Conservation (phyloP, 2,329 filamentous ascomycete species). For the Paramyrothecium sp. region DNA sequence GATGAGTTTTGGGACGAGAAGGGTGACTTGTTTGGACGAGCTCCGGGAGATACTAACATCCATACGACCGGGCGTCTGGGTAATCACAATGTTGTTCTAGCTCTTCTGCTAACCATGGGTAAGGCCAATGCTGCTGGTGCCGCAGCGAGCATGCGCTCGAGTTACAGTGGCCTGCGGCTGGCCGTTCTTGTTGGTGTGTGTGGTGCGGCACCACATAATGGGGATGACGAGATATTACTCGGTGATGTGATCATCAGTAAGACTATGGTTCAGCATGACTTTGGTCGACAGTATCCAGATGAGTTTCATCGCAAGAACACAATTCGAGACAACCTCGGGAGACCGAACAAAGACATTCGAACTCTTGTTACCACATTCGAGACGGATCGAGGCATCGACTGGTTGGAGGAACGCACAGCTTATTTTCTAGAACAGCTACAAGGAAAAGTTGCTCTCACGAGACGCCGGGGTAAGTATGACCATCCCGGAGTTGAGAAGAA, state of each 20-base stretch:
- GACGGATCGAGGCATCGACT: conserved; percentile 7
- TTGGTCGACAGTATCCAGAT: conserved; percentile 19
- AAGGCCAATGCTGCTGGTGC: conserved; percentile 23
- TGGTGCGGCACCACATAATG: conserved; percentile 27
- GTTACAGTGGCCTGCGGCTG: conserved; percentile 28
- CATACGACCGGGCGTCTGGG: conserved; percentile 21
- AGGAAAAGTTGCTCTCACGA: background rate
- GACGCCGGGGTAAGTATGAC: conserved; percentile 9
- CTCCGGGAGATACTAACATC: conserved; percentile 10
- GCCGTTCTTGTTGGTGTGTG: conserved; percentile 37
- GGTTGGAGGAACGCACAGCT: conserved; percentile 6
- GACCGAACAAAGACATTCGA: conserved; percentile 22
- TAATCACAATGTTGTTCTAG: conserved; percentile 22
- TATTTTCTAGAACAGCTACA: conserved; percentile 10
- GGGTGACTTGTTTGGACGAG: background rate
- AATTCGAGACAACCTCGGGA: conserved; percentile 18
- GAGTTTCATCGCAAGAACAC: conserved; percentile 21
- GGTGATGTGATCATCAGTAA: conserved; percentile 30
- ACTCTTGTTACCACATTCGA: conserved; percentile 19
- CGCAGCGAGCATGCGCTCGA: conserved; percentile 24
- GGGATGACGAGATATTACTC: conserved; percentile 17
- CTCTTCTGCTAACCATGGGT: conserved; percentile 22
- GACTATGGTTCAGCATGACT: conserved; percentile 25
- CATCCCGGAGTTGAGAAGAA: conserved; percentile 25
- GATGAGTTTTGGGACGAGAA: background rate